Evolutionary conservation across 73 alveolate species (phyloP), one percentile per base, ranked within the genome.

Genomic region (Breviolum minutum): DNA sequence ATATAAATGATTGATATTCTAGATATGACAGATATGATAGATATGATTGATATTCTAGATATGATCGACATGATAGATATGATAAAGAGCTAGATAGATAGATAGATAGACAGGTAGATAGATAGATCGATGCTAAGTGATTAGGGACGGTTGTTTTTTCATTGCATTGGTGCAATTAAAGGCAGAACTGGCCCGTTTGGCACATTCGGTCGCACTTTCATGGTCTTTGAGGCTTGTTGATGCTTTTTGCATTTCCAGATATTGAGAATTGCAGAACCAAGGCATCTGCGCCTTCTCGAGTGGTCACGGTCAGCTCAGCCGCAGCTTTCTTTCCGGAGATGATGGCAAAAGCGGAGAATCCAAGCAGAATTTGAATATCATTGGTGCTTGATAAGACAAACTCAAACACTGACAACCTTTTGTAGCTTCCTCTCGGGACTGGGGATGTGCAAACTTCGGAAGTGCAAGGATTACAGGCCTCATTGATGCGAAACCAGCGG

Each of bases 261-360:
- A 6, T 68, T 68, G 77, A 17, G 77, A 14, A 68, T 68, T 22
- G 24, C 4, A 17, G 77, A 17, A 14, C 83, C 24, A 63, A 92
- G 98, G 98, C 98, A 54, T 92, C 98, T 2, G 90, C 90, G 17
- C 98, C 98, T 27, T 54, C 98, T 4, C 90, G 98, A 24, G 81
- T 92, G 60, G 98, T 92, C 62, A 92, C 98, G 5, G 98, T 92
- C 19, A 74, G 91, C 82, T 92, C 98, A 6, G 98, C 98, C 13
- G 98, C 98, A 7, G 98, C 98, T 80, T 76, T 74, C 90, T 27
- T 92, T 19, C 98, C 98, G 29, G 98, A 92, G 62, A 92, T 27
- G 80, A n/a, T 92, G 90, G 48, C 40, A 40, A 60, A 27, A 27
- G n/a, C 73, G 29, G 98, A 92, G 64, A 54, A 19, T 30, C 98